phyloP scores from a whole-genome alignment of 768 basidiomycete genomes.

The Baorangia bicolor region DNA sequence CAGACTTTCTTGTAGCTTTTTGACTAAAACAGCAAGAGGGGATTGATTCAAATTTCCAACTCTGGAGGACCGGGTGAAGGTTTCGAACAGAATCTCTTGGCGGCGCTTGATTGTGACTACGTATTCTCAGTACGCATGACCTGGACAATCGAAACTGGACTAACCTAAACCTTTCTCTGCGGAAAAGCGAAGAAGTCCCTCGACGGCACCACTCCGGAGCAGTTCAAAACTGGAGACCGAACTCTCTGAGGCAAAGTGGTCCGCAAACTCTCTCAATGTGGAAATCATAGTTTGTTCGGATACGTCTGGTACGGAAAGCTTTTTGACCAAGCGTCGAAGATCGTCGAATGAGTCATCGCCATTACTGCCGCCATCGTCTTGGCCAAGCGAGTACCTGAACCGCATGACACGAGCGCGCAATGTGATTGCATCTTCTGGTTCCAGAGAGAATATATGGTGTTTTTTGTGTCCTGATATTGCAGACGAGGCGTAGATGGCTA shows the following conservation, averaged over 20 bases:
- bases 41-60: constrained; percentile 46
- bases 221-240: constrained; percentile 96
- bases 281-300: constrained; percentile 63
- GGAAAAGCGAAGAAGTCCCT: constrained; percentile 79
- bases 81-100: constrained; percentile 76
- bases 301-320: constrained; percentile 52
- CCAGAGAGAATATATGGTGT: constrained; percentile 62
- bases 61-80: constrained; percentile 62
- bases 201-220: constrained; percentile 90
- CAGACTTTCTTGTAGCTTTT: constrained; percentile 93
- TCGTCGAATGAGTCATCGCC: constrained; percentile 63
- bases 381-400: constrained; percentile 69
- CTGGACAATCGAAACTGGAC: not conserved
- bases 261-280: constrained; percentile 72
- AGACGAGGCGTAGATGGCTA: constrained; percentile 40
- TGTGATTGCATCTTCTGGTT: constrained; percentile 90
- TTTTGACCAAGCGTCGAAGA: constrained; percentile 63
- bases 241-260: constrained; percentile 71
- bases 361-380: constrained; percentile 50
- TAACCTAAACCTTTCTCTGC: constrained; percentile 54
- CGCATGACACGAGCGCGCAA: constrained; percentile 87
- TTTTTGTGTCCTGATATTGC: constrained; percentile 68
- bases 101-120: constrained; percentile 65
- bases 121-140: constrained; percentile 3
- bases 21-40: constrained; percentile 78